These are phyloP conservation scores for Mortierella sp. DNA, from an alignment of 371 early-diverging fungal species.

Conservation along the genomic window DNA sequence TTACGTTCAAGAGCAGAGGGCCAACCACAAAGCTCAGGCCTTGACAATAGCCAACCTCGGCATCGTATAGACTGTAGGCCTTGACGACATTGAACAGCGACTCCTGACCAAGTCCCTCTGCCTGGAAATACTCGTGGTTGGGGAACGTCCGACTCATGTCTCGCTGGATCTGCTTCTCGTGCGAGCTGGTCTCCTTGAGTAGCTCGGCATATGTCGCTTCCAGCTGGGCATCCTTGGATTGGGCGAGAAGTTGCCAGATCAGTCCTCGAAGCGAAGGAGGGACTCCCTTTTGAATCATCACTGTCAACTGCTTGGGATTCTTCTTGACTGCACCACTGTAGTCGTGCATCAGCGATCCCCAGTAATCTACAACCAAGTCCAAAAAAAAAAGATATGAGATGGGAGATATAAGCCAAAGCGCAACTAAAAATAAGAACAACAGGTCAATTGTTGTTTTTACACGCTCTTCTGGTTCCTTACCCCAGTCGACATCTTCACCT, in stretches of 20 bases:
- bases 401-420: not conserved
- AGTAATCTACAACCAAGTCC: conserved; percentile 79
- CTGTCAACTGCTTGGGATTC: conserved; percentile 77
- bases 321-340: conserved; percentile 82
- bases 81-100: conserved; percentile 91
- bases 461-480: conserved; percentile 48
- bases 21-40: conserved; percentile 92
- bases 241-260: conserved; percentile 90
- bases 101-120: conserved; percentile 88
- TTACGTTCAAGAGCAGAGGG: conserved; percentile 89
- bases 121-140: conserved; percentile 82
- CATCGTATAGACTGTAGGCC: conserved; percentile 93
- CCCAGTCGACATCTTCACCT: conserved; percentile 82
- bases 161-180: conserved; percentile 93
- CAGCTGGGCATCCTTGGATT: conserved; percentile 76
- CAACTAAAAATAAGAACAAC: not conserved
- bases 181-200: conserved; percentile 73
- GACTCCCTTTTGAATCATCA: conserved; percentile 85
- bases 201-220: conserved; percentile 80
- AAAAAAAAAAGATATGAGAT: not conserved
- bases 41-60: conserved; percentile 95
- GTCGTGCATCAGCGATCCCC: conserved; percentile 91
- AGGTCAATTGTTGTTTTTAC: no score
- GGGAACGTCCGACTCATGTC: conserved; percentile 94
- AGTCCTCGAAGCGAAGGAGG: conserved; percentile 91